Evolutionary conservation across 1,139 yeast species (phyloP).

Genomic region (Debaryomyces udenii): DNA sequence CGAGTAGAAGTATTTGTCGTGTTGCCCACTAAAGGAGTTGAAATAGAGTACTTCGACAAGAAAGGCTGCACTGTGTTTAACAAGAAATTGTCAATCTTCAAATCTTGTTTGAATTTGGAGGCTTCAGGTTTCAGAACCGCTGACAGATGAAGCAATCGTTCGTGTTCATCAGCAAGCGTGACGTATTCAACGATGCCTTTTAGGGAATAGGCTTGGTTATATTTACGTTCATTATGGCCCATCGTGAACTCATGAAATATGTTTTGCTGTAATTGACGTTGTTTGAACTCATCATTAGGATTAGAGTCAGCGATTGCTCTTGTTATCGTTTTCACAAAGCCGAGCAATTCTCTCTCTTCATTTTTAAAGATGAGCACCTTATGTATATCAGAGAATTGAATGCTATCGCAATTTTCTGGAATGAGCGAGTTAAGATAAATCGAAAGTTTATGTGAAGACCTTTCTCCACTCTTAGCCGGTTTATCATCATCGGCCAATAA

Average conservation of each 20-base stretch:
- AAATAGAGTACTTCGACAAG: constrained; percentile 6
- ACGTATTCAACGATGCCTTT: constrained; percentile 15
- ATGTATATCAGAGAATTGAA: constrained; percentile 16
- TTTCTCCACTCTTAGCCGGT: constrained; percentile 3
- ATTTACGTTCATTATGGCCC: constrained; percentile 18
- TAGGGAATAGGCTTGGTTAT: constrained; percentile 15
- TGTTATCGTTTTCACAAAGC: constrained; percentile 13
- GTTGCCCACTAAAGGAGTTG: neutral
- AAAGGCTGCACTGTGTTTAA: constrained; percentile 15
- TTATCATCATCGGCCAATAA: neutral
- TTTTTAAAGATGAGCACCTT: constrained; percentile 14
- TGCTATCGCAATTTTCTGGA: constrained; percentile 13
- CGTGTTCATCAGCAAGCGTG: constrained; percentile 3
- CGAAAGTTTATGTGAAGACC: constrained; percentile 10
- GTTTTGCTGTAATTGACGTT: constrained; percentile 11
- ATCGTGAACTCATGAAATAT: constrained; percentile 15
- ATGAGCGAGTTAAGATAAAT: constrained; percentile 14
- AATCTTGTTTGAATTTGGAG: constrained; percentile 10
- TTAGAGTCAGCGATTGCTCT: constrained; percentile 10
- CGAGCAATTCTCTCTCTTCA: constrained; percentile 15
- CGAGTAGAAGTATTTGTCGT: neutral
- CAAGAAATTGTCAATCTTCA: constrained; percentile 12
- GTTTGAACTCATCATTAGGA: constrained; percentile 10
- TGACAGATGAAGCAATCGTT: neutral
- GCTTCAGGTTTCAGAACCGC: neutral